These are phyloP conservation scores for Eutypa lata DNA, from an alignment of 2,329 filamentous ascomycete species.

Conservation along the genomic window DNA sequence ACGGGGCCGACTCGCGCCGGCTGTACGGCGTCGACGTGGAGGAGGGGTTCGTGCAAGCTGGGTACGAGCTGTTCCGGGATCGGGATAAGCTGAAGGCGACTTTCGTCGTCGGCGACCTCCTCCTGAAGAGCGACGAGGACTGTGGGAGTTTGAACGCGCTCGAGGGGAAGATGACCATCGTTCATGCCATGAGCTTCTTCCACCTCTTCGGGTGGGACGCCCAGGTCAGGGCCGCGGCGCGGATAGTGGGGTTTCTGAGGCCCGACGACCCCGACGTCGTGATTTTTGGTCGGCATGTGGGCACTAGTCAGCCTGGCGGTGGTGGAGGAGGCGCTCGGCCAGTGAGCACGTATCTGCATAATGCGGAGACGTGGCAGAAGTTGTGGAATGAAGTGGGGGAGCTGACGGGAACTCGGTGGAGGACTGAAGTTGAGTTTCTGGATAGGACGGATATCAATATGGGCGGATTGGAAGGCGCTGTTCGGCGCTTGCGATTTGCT, in stretches of 20 bases:
- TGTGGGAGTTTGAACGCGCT: constrained; percentile 31
- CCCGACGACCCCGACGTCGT: constrained; percentile 40
- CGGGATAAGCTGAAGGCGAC: constrained; percentile 40
- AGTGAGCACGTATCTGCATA: constrained; percentile 42
- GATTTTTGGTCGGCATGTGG: constrained; percentile 52
- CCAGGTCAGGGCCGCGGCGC: constrained; percentile 42
- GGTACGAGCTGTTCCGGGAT: constrained; percentile 64
- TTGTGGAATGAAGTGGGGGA: constrained; percentile 53
- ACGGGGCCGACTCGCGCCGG: constrained; percentile 45
- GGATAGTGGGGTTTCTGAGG: constrained; percentile 43
- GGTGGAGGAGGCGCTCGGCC: constrained; percentile 18
- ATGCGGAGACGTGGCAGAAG: constrained; percentile 45
- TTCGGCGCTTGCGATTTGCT: constrained; percentile 22
- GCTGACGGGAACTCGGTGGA: constrained; percentile 48
- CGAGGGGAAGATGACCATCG: constrained; percentile 40
- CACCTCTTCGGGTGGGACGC: constrained; percentile 47
- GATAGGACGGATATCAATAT: constrained; percentile 13
- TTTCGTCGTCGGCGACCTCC: constrained; percentile 51
- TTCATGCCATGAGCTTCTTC: constrained; percentile 49
- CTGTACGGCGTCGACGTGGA: constrained; percentile 50
- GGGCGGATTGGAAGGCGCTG: constrained; percentile 12
- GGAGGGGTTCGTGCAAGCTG: constrained; percentile 51
- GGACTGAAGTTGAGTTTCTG: constrained; percentile 38
- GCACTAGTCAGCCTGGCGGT: constrained; percentile 28
- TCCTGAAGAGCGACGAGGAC: constrained; percentile 30